Percentiles rank a stretch among this genome's conserved stretches.
phyloP scores from a whole-genome alignment of 1,284 basidiomycete genomes.

The Cronartium quercuum region DNA sequence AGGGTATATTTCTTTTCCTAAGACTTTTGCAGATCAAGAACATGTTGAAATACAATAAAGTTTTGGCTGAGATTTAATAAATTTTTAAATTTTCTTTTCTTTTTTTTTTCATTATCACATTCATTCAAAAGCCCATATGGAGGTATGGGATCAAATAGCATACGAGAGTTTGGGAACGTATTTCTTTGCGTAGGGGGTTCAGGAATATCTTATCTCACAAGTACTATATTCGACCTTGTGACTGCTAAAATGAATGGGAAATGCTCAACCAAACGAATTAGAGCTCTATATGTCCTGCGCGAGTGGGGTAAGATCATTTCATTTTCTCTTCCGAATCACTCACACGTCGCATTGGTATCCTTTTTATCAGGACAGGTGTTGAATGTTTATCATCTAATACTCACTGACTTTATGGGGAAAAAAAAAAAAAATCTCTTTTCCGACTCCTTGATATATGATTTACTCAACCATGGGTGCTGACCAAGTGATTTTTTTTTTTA shows the following conservation, averaged over 20 bases:
- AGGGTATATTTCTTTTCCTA: not conserved
- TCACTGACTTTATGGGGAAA: not conserved
- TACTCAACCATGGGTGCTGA: not conserved
- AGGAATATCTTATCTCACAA: slow-evolving; percentile 22
- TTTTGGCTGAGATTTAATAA: not conserved
- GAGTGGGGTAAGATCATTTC: slow-evolving; percentile 34
- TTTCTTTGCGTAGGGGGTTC: slow-evolving; percentile 24
- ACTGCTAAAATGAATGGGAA: slow-evolving; percentile 2
- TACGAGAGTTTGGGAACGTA: slow-evolving; percentile 19
- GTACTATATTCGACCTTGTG: slow-evolving; percentile 10
- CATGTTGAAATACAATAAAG: too few species aligned
- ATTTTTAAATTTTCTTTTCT: not conserved
- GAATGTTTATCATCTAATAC: not conserved
- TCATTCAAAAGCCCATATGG: slow-evolving; percentile 28
- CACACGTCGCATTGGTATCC: not conserved
- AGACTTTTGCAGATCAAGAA: too few species aligned
- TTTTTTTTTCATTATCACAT: not conserved
- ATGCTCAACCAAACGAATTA: slow-evolving; percentile 1
- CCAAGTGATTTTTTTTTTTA: not conserved
- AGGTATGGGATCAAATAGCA: slow-evolving; percentile 22
- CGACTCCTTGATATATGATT: not conserved
- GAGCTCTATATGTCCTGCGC: slow-evolving; percentile 11
- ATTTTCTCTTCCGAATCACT: not conserved
- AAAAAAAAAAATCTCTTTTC: not conserved
- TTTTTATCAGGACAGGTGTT: not conserved